Conservation (phyloP, 495 filamentous ascomycete species). For the Pyronema domesticum region DNA sequence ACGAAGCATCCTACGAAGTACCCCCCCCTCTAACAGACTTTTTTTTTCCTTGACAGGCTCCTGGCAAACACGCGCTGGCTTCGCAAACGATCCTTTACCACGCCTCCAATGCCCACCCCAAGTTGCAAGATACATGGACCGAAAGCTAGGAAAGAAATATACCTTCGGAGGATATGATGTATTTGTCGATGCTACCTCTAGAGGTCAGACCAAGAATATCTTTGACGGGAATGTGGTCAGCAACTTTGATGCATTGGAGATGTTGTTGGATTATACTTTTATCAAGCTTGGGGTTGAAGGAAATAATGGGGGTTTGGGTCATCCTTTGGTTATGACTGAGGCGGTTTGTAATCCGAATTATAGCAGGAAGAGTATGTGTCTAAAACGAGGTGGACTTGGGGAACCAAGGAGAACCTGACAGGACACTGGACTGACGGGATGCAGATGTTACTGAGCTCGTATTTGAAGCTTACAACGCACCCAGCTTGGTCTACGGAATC, state of each 20-base stretch:
- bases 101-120: conserved; percentile 68
- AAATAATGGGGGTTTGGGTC: conserved; percentile 44
- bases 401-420: too few relatives aligned
- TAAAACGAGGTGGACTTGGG: too few relatives aligned
- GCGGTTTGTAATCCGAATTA: conserved; percentile 79
- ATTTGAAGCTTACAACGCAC: conserved; percentile 83
- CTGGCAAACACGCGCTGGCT: conserved; percentile 74
- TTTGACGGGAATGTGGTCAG: conserved; percentile 87
- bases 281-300: conserved; percentile 78
- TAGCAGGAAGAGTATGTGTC: conserved; percentile 64
- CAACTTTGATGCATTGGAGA: conserved; percentile 96
- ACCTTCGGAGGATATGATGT: conserved; percentile 83
- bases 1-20: background rate
- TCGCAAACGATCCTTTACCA: conserved; percentile 73
- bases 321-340: conserved; percentile 91
- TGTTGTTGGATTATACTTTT: conserved; percentile 79
- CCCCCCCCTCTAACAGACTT: background rate
- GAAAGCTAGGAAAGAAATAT: conserved; percentile 74
- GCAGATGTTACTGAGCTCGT: conserved; percentile 96
- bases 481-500: conserved; percentile 79
- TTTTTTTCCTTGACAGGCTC: conserved; percentile 40
- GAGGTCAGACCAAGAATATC: conserved; percentile 72
- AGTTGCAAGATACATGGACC: conserved; percentile 82
- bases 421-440: too few relatives aligned
- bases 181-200: conserved; percentile 79